Evolutionary conservation across 768 basidiomycete genomes (phyloP).

Genomic region (Mycena galericulata): DNA sequence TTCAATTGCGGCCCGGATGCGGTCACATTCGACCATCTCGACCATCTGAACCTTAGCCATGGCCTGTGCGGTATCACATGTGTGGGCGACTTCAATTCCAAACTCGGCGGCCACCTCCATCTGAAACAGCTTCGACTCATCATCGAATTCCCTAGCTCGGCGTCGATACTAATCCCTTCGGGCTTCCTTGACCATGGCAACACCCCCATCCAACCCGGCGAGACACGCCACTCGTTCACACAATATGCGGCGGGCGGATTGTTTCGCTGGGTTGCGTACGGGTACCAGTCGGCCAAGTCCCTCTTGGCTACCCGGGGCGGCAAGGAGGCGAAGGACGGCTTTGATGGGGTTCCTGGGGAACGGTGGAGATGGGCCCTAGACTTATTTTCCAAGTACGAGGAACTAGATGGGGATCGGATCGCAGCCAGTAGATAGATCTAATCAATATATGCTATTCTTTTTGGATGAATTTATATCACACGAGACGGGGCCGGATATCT

Average conservation of each 20-base stretch:
- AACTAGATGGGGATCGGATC: background rate
- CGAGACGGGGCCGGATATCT: no score
- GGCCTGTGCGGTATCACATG: background rate
- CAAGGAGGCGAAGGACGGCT: background rate
- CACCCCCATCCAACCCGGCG: background rate
- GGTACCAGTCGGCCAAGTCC: background rate
- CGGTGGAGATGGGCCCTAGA: slow-evolving; percentile 10
- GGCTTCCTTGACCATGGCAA: background rate
- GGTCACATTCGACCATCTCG: background rate
- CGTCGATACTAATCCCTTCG: background rate
- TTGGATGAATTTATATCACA: no score
- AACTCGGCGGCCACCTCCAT: background rate
- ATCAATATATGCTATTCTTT: no score
- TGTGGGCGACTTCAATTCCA: background rate
- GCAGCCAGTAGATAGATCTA: background rate
- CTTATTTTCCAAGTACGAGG: slow-evolving; percentile 5
- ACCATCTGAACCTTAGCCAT: background rate
- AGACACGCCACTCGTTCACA: background rate
- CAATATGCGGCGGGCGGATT: background rate
- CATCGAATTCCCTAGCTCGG: background rate
- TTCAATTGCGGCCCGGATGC: background rate
- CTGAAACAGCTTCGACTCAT: background rate
- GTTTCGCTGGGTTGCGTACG: slow-evolving; percentile 9
- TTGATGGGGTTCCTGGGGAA: slow-evolving; percentile 3
- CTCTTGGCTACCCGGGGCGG: background rate